phyloP scores from a whole-genome alignment of 441 rosid genomes.

The Viola pubescens region DNA sequence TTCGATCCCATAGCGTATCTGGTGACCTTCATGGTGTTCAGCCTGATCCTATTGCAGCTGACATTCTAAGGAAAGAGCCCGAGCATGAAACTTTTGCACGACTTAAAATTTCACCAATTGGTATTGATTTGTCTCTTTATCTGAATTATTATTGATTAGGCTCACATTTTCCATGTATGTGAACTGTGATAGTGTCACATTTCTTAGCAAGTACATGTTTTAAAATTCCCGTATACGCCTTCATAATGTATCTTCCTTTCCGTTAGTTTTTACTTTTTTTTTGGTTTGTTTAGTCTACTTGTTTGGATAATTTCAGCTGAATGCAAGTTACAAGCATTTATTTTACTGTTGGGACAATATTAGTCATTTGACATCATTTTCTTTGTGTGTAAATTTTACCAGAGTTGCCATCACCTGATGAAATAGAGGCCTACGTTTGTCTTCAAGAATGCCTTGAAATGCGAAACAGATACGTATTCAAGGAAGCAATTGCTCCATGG shows the following conservation, averaged over 20 bases:
- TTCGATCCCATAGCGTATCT: constrained; percentile 90
- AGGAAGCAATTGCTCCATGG: constrained; percentile 92
- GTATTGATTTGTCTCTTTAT: constrained; percentile 30
- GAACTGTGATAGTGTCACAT: too few species aligned
- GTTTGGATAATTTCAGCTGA: background rate
- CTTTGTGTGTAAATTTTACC: constrained; percentile 13
- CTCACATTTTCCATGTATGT: too few species aligned
- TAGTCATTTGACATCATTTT: background rate
- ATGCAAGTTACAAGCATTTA: background rate
- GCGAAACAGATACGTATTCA: constrained; percentile 73
- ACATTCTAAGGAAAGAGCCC: constrained; percentile 92
- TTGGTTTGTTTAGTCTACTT: background rate
- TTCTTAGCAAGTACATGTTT: too few species aligned
- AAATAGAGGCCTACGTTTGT: constrained; percentile 61
- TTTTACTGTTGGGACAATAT: background rate
- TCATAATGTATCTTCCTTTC: background rate
- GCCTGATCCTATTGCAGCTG: constrained; percentile 98
- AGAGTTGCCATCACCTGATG: constrained; percentile 88
- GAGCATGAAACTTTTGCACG: constrained; percentile 92
- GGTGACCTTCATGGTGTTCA: constrained; percentile 98
- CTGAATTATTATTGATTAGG: background rate
- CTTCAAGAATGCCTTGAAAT: constrained; percentile 93
- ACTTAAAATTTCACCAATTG: constrained; percentile 62
- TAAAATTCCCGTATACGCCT: too few species aligned
- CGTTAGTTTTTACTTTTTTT: background rate